A percentile compares a stretch with the other conserved stretches of the same genome.
phyloP scores from a whole-genome alignment of 1,284 basidiomycete species.

The Caloboletus inedulis region DNA sequence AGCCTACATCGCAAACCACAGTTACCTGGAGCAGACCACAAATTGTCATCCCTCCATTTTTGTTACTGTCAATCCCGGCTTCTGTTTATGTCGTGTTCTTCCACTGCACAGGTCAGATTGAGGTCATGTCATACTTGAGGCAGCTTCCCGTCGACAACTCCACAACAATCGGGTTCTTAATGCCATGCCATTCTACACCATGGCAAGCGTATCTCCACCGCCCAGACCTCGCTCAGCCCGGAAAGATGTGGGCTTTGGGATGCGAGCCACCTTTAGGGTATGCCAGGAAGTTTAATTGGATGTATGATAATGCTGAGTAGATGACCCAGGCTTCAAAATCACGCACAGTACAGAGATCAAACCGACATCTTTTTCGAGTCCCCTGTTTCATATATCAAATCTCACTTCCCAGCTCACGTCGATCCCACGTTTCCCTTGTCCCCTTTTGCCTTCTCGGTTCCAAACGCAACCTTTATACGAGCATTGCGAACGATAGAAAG shows the following conservation, averaged over 20 bases:
- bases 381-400: conserved; percentile 64
- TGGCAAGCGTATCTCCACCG: conserved; percentile 90
- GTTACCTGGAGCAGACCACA: conserved; percentile 2
- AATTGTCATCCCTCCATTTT: conserved; percentile 36
- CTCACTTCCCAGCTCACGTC: conserved; percentile 63
- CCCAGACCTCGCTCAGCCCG: conserved; percentile 48
- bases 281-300: conserved; percentile 23
- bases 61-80: conserved; percentile 56
- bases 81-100: conserved; percentile 67
- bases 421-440: conserved; percentile 66
- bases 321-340: conserved; percentile 45
- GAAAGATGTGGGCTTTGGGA: conserved; percentile 76
- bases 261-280: conserved; percentile 89
- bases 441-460: conserved; percentile 52
- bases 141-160: conserved; percentile 48
- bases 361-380: conserved; percentile 80
- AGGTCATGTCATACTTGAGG: conserved; percentile 64
- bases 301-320: conserved; percentile 7
- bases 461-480: conserved; percentile 39
- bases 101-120: conserved; percentile 78
- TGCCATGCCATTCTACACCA: conserved; percentile 98
- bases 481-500: conserved; percentile 20
- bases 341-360: conserved; percentile 71
- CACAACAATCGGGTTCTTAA: conserved; percentile 75
- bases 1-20: conserved; percentile 12